These are phyloP conservation scores for Cladophialophora yegresii DNA, from an alignment of 2,329 filamentous ascomycete species.

Conservation along the genomic window DNA sequence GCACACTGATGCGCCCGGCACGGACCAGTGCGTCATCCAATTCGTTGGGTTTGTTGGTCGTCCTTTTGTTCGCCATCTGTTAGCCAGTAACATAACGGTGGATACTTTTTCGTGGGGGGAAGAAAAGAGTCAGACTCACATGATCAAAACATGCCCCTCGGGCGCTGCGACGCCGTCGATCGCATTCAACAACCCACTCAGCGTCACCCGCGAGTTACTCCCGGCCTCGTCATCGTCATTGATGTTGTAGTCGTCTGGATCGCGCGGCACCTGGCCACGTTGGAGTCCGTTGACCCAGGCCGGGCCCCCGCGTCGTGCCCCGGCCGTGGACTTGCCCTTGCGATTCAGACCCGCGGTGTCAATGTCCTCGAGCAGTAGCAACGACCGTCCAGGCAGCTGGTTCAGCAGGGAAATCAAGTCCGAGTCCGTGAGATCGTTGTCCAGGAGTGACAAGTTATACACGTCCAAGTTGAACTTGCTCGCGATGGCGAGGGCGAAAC, in stretches of 20 bases:
- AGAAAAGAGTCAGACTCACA: conserved; percentile 51
- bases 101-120: neutral
- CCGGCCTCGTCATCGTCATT: conserved; percentile 31
- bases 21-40: conserved; percentile 74
- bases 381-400: conserved; percentile 63
- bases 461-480: conserved; percentile 69
- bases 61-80: conserved; percentile 41
- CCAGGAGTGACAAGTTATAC: conserved; percentile 64
- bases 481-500: conserved; percentile 66
- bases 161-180: conserved; percentile 80
- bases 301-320: neutral
- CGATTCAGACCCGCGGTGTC: conserved; percentile 61
- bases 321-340: conserved; percentile 27
- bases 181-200: conserved; percentile 78
- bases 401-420: conserved; percentile 63
- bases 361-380: conserved; percentile 70
- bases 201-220: conserved; percentile 56
- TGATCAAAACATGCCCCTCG: conserved; percentile 73
- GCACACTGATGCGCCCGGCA: conserved; percentile 71
- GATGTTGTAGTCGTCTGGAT: conserved; percentile 19
- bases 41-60: conserved; percentile 72
- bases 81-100: neutral
- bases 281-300: no score
- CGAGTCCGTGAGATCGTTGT: conserved; percentile 64
- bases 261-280: neutral